phyloP scores from a whole-genome alignment of 306 rosid genomes.

The Cercis canadensis region DNA sequence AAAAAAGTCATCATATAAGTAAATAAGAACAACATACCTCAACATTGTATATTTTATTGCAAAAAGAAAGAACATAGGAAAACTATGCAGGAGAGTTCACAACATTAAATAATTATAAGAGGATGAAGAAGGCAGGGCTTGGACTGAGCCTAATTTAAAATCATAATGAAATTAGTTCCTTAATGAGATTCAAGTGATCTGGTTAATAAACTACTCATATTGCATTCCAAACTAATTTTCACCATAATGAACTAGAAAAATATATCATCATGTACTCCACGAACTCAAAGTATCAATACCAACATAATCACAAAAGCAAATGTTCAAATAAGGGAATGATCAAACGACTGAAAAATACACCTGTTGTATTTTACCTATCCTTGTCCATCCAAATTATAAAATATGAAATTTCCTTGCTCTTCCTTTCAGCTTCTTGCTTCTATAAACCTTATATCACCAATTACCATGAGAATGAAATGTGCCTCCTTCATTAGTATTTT shows the following conservation, averaged over 20 bases:
- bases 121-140: too few species aligned
- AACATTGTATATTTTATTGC: not conserved
- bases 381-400: not conserved
- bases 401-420: not conserved
- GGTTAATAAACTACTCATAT: not conserved
- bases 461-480: conserved; percentile 14
- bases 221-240: not conserved
- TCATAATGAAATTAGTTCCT: too few species aligned
- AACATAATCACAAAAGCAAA: conserved; percentile 2
- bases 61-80: not conserved
- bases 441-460: conserved; percentile 1
- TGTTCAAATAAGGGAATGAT: not conserved
- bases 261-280: conserved; percentile 9
- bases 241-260: not conserved
- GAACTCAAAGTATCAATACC: not conserved
- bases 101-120: too few species aligned
- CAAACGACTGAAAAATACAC: not conserved
- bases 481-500: not conserved
- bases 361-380: not conserved
- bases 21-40: conserved; percentile 11
- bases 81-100: not conserved
- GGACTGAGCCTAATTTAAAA: too few species aligned
- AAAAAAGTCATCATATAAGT: conserved; percentile 21
- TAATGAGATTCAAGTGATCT: conserved; percentile 6
- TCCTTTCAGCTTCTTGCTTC: not conserved